Percentiles rank a stretch among this genome's conserved stretches.
Evolutionary conservation across 1,284 basidiomycete species (phyloP).

Genomic region (Pseudozyma thailandica): DNA sequence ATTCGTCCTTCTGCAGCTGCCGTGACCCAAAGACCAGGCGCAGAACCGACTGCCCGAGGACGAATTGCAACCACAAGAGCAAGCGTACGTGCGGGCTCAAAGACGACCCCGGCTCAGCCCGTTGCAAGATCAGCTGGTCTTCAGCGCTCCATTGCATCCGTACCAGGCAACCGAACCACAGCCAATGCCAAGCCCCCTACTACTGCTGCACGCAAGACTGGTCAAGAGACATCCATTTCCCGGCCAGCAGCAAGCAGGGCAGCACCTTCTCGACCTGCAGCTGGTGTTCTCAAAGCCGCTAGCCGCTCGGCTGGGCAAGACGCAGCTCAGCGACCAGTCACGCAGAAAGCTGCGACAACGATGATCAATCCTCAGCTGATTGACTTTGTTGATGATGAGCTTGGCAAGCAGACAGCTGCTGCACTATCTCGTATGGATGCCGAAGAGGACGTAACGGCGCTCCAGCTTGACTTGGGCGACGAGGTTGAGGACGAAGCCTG

Average conservation of each 20-base stretch:
- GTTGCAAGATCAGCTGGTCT: conserved; percentile 12
- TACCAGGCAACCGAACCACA: conserved; percentile 15
- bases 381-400: conserved; percentile 43
- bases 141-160: conserved; percentile 35
- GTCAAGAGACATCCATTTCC: neutral
- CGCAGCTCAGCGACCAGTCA: neutral
- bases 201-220: neutral
- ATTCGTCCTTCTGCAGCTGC: conserved; percentile 1
- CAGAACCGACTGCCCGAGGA: neutral
- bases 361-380: conserved; percentile 34
- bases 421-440: conserved; percentile 17
- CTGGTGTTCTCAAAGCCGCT: neutral
- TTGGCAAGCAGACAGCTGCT: conserved; percentile 35
- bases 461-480: conserved; percentile 31
- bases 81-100: neutral
- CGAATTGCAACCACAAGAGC: neutral
- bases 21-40: neutral
- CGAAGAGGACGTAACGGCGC: conserved; percentile 22
- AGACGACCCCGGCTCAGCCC: conserved; percentile 2
- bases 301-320: neutral
- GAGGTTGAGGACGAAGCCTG: conserved; percentile 2
- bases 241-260: conserved; percentile 1
- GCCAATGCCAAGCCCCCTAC: neutral
- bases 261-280: neutral
- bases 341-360: conserved; percentile 8